These are phyloP conservation scores for Xylaria sp. DNA, from an alignment of 2,329 filamentous ascomycete genomes.

Conservation along the genomic window DNA sequence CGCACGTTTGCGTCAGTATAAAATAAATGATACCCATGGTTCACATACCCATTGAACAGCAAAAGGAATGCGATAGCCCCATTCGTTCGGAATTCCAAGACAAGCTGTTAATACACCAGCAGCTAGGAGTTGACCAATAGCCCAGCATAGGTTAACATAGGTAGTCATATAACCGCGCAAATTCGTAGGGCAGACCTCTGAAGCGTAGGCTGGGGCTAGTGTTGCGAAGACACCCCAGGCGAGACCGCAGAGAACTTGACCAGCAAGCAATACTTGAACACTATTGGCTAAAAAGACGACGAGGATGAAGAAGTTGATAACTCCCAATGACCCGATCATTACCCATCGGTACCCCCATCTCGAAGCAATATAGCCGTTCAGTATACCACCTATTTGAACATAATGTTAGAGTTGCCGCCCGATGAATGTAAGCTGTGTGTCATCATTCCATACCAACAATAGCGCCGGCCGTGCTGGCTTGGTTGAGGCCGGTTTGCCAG, in stretches of 20 bases:
- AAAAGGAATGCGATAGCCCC: conserved; percentile 58
- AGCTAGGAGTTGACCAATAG: conserved; percentile 56
- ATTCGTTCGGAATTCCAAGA: conserved; percentile 51
- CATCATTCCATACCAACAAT: conserved; percentile 45
- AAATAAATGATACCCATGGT: not conserved
- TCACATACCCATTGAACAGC: conserved; percentile 56
- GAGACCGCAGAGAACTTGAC: conserved; percentile 49
- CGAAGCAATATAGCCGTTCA: conserved; percentile 48
- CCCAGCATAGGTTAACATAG: conserved; percentile 61
- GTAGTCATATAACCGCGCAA: conserved; percentile 55
- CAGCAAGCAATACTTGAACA: conserved; percentile 43
- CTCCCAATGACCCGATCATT: conserved; percentile 46
- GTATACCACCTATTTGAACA: conserved; percentile 41
- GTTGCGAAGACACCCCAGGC: conserved; percentile 51
- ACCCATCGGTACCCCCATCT: conserved; percentile 48
- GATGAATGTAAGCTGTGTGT: not conserved
- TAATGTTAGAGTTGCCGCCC: not conserved
- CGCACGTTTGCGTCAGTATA: not conserved
- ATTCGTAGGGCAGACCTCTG: conserved; percentile 51
- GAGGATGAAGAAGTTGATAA: conserved; percentile 49
- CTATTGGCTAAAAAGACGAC: conserved; percentile 46
- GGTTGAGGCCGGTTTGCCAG: conserved; percentile 49
- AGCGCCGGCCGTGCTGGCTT: conserved; percentile 47
- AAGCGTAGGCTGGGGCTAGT: conserved; percentile 51
- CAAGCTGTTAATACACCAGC: conserved; percentile 55